Evolutionary conservation across 805 yeast species (phyloP).

Genomic region (Ogataea neopini): DNA sequence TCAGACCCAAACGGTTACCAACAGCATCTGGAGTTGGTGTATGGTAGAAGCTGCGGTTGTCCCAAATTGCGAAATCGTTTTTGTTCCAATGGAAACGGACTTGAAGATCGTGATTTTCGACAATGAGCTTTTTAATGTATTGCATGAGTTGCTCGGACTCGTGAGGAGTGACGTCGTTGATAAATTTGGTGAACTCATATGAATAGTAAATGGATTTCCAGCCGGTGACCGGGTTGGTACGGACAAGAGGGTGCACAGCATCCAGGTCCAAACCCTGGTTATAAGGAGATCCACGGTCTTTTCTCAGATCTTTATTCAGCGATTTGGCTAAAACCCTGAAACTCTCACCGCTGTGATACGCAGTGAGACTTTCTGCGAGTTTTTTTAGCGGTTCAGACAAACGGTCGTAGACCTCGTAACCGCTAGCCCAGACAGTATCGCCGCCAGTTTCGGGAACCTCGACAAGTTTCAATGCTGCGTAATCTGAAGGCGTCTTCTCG

Average conservation of each 20-base stretch:
- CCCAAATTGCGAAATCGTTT: constrained; percentile 47
- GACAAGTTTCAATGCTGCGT: constrained; percentile 53
- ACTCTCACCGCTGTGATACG: constrained; percentile 46
- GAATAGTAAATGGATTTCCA: constrained; percentile 61
- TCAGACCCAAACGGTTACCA: not conserved
- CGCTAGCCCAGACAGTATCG: constrained; percentile 55
- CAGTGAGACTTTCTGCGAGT: constrained; percentile 45
- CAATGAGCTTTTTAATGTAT: constrained; percentile 41
- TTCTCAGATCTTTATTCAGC: not conserved
- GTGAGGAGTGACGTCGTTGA: constrained; percentile 50
- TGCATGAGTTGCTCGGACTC: constrained; percentile 50
- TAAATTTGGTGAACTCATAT: constrained; percentile 48
- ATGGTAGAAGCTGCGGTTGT: constrained; percentile 29
- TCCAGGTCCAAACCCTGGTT: constrained; percentile 15
- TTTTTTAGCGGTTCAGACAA: constrained; percentile 49
- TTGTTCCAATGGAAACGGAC: constrained; percentile 51
- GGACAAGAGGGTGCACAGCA: constrained; percentile 58
- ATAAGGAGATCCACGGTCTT: constrained; percentile 3
- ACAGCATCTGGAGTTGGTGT: constrained; percentile 1
- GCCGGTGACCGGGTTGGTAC: constrained; percentile 69
- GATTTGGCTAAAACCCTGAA: constrained; percentile 37
- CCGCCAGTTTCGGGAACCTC: constrained; percentile 52
- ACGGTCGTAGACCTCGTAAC: constrained; percentile 58
- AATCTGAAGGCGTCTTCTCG: constrained; percentile 56
- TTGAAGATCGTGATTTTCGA: constrained; percentile 53